Base-by-base conservation (phyloP, 345 rosid genomes). In the Ceriops decandra region DNA sequence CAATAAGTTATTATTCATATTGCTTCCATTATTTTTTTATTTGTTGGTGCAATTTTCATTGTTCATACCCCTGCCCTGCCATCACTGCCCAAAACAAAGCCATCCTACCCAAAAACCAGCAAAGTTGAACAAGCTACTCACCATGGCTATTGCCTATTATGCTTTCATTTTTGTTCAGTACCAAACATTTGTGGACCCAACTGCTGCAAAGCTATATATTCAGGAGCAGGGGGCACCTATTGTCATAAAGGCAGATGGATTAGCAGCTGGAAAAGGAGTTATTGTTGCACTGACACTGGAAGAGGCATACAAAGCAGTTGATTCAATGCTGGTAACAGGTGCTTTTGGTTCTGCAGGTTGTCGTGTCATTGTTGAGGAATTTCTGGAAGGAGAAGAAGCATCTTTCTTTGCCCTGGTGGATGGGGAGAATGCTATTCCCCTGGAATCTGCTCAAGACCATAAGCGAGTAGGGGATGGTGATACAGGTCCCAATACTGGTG, bases 251-350 rank as follows among this genome's bases (percentile, higher is more conserved):
- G 98, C 95, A 1, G 98, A 91, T 77, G 98, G 98, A 26, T 78
- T 93, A 82, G 98, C 98, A 60, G 91, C 99, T 67, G 96, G 99
- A 66, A 95, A 95, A 83, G 99, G 99, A 76, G 95, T 89, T 51
- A 71, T 82, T 56, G 93, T 93, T 72, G 97, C 99, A 11, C 79
- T 85, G 88, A 70, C 87, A 27, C 47, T 89, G 69, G 95, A 89
- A 60, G 95, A 89, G 76, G 99, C 97, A 42, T 85, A 57, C 60
- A 87, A 95, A 69, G 97, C 96, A 69, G 93, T 91, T 59, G 93
- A 95, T 62, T 91, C 89, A 0, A 91, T 95, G 93, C 96, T 91
- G 57, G 85, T 88, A 28, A 70, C 84, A 73, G 88, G 89, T 61
- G 82, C 74, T 68, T 93, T 93, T 76, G 95, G 98, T 74, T 86